Percentiles rank a stretch among this genome's conserved stretches.
Conservation (phyloP, 202 grass and related monocot genomes). For the Hordeum pubiflorum region DNA sequence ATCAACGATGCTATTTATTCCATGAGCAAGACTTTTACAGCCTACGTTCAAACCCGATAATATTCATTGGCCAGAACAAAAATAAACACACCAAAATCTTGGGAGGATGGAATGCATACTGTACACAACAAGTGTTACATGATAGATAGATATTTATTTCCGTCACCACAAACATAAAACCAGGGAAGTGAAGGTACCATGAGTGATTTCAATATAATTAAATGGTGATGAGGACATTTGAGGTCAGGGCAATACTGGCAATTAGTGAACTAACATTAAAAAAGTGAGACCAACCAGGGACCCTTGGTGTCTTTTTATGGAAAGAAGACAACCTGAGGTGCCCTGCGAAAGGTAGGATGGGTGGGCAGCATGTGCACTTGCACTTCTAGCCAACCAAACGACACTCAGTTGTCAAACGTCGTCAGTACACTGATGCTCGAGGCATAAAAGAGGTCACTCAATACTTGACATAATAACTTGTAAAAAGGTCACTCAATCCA, state of each 20-base stretch:
- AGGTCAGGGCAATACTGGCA: background rate
- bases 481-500: slow-evolving; percentile 10
- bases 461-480: background rate
- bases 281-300: background rate
- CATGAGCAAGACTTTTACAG: background rate
- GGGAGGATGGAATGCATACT: background rate
- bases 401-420: background rate
- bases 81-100: background rate
- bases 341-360: background rate
- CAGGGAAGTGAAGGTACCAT: background rate
- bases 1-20: slow-evolving; percentile 1
- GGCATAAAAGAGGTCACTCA: background rate
- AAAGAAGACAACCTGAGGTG: background rate
- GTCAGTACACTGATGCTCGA: background rate
- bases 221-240: background rate
- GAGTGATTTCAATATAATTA: slow-evolving; percentile 3
- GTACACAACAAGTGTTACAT: background rate
- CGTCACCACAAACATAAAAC: background rate
- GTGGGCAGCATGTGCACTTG: background rate
- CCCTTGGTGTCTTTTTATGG: background rate
- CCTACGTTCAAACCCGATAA: background rate
- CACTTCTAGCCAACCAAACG: background rate
- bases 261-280: background rate
- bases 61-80: background rate
- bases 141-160: background rate